A percentile compares a stretch with the other conserved stretches of the same genome.
Evolutionary conservation across 805 yeast species (phyloP).

Genomic region (Yarrowia deformans): DNA sequence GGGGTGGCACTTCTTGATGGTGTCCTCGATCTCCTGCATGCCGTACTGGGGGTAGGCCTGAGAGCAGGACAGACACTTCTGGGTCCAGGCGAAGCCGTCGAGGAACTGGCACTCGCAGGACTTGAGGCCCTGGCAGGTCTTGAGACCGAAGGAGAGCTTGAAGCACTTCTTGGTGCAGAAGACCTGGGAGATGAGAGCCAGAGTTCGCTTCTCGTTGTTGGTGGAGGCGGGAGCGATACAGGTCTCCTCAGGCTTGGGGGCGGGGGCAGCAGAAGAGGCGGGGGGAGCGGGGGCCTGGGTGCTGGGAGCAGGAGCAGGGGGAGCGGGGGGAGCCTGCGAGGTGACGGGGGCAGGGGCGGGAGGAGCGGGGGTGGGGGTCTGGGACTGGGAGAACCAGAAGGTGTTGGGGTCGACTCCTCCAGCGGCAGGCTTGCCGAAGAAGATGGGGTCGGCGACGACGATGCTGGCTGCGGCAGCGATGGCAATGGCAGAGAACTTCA

Average conservation of each 20-base stretch:
- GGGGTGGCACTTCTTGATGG: slow-evolving; percentile 35
- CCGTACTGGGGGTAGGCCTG: slow-evolving; percentile 35
- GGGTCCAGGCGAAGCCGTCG: slow-evolving; percentile 37
- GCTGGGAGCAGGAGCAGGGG: slow-evolving; percentile 14
- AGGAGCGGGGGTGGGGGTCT: slow-evolving; percentile 39
- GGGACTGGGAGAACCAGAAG: slow-evolving; percentile 38
- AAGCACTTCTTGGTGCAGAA: slow-evolving; percentile 38
- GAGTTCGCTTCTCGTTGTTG: slow-evolving; percentile 36
- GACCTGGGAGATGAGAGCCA: slow-evolving; percentile 31
- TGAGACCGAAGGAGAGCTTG: slow-evolving; percentile 35
- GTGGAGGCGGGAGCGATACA: slow-evolving; percentile 15
- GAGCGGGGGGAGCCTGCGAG: slow-evolving; percentile 20
- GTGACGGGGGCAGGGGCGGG: slow-evolving; percentile 17
- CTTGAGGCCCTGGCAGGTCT: slow-evolving; percentile 34
- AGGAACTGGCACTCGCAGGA: slow-evolving; percentile 32
- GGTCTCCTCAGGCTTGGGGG: slow-evolving; percentile 7
- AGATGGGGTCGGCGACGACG: slow-evolving; percentile 37
- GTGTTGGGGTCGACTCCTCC: slow-evolving; percentile 37
- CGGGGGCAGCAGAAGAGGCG: slow-evolving; percentile 1
- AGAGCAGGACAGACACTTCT: slow-evolving; percentile 33
- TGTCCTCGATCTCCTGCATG: slow-evolving; percentile 33
- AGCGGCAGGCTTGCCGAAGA: slow-evolving; percentile 26
- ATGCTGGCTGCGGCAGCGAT: slow-evolving; percentile 37
- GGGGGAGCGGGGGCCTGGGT: slow-evolving; percentile 9
- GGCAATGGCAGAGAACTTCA: slow-evolving; percentile 33